Evolutionary conservation across 2,329 filamentous ascomycete genomes (phyloP).

Genomic region (Talaromyces verruculosus): DNA sequence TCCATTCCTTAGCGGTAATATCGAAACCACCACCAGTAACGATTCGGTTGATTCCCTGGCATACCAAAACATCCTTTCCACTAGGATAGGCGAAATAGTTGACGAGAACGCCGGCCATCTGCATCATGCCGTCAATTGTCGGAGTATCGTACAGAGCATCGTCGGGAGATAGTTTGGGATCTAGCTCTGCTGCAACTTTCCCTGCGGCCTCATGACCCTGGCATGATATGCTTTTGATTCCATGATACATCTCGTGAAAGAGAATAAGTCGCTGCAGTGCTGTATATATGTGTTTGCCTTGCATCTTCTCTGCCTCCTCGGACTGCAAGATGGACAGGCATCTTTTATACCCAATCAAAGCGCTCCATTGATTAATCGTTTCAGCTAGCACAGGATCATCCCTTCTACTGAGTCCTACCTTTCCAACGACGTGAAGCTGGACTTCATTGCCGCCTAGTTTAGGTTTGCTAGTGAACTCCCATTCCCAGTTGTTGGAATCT

Average conservation of each 20-base stretch:
- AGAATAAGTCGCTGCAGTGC: constrained; percentile 14
- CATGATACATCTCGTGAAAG: constrained; percentile 22
- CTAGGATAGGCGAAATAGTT: constrained; percentile 29
- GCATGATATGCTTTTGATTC: constrained; percentile 24
- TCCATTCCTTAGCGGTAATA: constrained; percentile 11
- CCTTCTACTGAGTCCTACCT: constrained; percentile 9
- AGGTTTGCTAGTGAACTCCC: constrained; percentile 15
- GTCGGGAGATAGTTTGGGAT: constrained; percentile 12
- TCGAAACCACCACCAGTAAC: constrained; percentile 8
- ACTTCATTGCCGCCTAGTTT: constrained; percentile 1
- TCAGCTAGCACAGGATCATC: constrained; percentile 16
- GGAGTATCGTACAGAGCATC: constrained; percentile 27
- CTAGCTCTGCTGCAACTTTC: constrained; percentile 16
- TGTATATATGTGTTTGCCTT: constrained; percentile 18
- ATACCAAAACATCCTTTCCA: constrained; percentile 13
- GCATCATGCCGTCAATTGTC: constrained; percentile 31
- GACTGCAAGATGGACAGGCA: constrained; percentile 12
- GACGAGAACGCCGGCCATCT: constrained; percentile 34
- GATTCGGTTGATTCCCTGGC: constrained; percentile 12
- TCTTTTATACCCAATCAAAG: constrained; percentile 17
- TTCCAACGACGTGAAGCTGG: constrained; percentile 14
- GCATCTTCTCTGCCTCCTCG: constrained; percentile 19
- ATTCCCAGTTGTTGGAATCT: neutral
- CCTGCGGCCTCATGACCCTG: constrained; percentile 26
- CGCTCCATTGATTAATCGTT: constrained; percentile 16